phyloP scores from a whole-genome alignment of 164 flowering plant species.

The Chimonanthus salicifolius region DNA sequence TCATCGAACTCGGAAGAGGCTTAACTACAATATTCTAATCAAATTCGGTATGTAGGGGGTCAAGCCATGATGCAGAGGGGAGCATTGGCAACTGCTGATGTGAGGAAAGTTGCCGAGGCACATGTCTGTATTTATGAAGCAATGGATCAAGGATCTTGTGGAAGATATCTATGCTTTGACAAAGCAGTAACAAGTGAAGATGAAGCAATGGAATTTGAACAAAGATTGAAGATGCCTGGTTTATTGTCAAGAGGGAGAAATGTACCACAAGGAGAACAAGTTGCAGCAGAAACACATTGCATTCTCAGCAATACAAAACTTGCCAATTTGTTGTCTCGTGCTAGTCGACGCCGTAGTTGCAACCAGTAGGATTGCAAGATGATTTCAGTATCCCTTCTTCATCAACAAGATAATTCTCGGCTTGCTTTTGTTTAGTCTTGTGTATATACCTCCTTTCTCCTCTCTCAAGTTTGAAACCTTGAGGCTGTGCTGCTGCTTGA shows the following conservation, averaged over 20 bases:
- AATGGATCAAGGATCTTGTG: conserved; percentile 37
- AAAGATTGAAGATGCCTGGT: conserved; percentile 3
- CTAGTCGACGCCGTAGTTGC: neutral
- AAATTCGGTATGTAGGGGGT: neutral
- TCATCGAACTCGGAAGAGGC: neutral
- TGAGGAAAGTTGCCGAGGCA: conserved; percentile 27
- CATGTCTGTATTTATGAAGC: conserved; percentile 31
- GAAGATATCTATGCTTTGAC: conserved; percentile 29
- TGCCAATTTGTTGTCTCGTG: conserved; percentile 12
- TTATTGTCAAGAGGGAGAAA: conserved; percentile 10
- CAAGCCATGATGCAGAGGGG: conserved; percentile 28
- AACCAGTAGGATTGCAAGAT: neutral
- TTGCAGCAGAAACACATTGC: conserved; percentile 12
- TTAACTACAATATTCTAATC: neutral
- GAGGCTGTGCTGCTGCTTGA: too few species aligned
- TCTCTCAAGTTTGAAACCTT: too few species aligned
- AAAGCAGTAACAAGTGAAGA: conserved; percentile 18
- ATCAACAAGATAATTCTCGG: neutral
- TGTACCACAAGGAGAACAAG: neutral
- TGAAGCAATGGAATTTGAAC: conserved; percentile 29
- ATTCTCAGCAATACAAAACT: conserved; percentile 25
- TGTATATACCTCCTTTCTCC: too few species aligned
- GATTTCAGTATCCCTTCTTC: neutral
- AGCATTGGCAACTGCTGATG: conserved; percentile 22
- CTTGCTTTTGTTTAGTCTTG: too few species aligned